Conservation (phyloP, 768 basidiomycete genomes). For the Mycena indigotica region DNA sequence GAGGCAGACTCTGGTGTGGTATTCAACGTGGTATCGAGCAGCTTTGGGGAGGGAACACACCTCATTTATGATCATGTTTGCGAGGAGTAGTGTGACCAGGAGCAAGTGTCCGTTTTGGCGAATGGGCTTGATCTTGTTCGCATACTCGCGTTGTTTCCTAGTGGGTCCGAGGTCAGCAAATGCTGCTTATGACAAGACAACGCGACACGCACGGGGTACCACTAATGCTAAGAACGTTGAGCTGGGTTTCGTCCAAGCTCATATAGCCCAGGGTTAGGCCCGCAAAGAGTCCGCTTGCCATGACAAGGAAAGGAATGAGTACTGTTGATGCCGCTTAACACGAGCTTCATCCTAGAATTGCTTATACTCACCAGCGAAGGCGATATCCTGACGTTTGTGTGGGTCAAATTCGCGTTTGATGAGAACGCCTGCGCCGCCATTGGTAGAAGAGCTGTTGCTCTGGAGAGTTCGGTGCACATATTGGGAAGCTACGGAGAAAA, state of each 20-base stretch:
- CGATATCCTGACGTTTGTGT: constrained; percentile 35
- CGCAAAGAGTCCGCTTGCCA: constrained; percentile 86
- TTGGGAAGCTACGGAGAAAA: constrained; percentile 35
- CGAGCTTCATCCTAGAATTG: neutral
- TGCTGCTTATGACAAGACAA: neutral
- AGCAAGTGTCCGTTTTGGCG: constrained; percentile 82
- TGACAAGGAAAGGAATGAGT: constrained; percentile 83
- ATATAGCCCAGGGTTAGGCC: constrained; percentile 91
- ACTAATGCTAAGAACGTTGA: constrained; percentile 82
- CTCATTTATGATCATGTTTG: constrained; percentile 89
- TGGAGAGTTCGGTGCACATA: constrained; percentile 46
- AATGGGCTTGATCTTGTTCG: constrained; percentile 84
- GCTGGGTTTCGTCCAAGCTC: constrained; percentile 90
- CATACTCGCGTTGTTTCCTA: constrained; percentile 80
- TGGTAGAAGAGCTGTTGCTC: constrained; percentile 15
- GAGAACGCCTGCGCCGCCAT: constrained; percentile 13
- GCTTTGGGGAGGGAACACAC: constrained; percentile 5
- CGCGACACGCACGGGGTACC: constrained; percentile 68
- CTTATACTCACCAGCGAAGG: constrained; percentile 32
- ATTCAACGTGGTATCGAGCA: no score
- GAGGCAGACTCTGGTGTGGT: constrained; percentile 69
- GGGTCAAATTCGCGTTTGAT: constrained; percentile 35
- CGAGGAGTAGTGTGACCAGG: constrained; percentile 78
- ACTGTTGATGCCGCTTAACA: no score
- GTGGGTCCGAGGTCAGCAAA: constrained; percentile 12